Evolutionary conservation across 2,329 filamentous ascomycete species (phyloP).

Genomic region (Nigrospora sphaerica): DNA sequence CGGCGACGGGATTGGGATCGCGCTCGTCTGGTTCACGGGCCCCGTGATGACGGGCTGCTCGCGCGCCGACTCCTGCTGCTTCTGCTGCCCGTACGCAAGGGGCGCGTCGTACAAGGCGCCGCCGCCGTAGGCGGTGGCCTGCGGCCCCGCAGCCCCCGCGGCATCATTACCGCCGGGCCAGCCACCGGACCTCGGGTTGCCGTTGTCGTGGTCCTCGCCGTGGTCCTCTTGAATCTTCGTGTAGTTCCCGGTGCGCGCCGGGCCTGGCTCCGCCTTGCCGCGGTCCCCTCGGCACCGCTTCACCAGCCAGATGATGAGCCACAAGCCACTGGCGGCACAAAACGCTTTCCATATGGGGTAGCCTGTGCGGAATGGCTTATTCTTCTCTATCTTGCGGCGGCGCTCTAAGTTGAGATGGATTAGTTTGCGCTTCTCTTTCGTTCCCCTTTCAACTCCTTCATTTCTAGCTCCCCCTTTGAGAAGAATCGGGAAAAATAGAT

Average conservation of each 20-base stretch:
- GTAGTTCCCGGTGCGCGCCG: background rate
- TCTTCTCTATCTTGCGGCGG: background rate
- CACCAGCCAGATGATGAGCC: conserved; percentile 8
- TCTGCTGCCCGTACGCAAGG: background rate
- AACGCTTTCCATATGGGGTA: conserved; percentile 11
- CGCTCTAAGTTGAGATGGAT: conserved; percentile 4
- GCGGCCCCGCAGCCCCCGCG: background rate
- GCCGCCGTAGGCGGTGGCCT: background rate
- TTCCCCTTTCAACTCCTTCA: background rate
- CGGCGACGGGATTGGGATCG: conserved; percentile 1
- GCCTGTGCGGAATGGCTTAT: conserved; percentile 4
- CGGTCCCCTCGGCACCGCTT: background rate
- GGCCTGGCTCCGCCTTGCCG: background rate
- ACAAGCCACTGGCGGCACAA: conserved; percentile 7
- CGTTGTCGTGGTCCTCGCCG: background rate
- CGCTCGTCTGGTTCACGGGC: conserved; percentile 1
- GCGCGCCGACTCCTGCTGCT: background rate
- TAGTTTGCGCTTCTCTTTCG: background rate
- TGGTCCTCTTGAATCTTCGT: conserved; percentile 4
- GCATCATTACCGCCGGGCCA: background rate
- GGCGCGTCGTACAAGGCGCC: background rate
- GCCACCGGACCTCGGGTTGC: background rate
- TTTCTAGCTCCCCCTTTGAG: background rate
- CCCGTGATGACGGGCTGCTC: conserved; percentile 3
- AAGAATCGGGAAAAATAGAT: background rate